phyloP scores from a whole-genome alignment of 208 protist species.

The Acanthamoeba healyi region DNA sequence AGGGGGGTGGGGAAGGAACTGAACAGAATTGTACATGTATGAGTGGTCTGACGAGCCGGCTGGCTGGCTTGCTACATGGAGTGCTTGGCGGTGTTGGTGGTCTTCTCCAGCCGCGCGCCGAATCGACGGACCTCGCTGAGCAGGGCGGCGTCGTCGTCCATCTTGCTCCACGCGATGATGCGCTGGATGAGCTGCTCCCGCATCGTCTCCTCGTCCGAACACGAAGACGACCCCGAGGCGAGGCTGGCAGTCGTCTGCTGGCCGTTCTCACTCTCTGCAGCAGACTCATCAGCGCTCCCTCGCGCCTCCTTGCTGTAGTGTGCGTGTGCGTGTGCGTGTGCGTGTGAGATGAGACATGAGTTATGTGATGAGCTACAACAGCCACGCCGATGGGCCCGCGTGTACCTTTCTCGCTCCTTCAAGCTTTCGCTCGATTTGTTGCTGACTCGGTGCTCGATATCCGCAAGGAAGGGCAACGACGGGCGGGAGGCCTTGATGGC shows the following conservation, averaged over 20 bases:
- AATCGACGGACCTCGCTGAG: constrained; percentile 11
- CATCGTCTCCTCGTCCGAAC: constrained; percentile 20
- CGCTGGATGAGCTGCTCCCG: constrained; percentile 23
- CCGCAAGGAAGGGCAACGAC: constrained; percentile 45
- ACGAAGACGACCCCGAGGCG: not conserved
- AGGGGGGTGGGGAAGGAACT: too few species aligned
- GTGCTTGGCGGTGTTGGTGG: not conserved
- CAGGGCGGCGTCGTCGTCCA: constrained; percentile 28
- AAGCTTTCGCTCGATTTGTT: not conserved
- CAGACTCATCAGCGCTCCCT: too few species aligned
- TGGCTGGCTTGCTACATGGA: too few species aligned
- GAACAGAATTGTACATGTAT: too few species aligned
- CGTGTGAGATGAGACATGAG: too few species aligned
- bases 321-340: too few species aligned
- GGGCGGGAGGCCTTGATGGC: not conserved
- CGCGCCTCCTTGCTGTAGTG: too few species aligned
- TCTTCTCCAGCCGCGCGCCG: not conserved
- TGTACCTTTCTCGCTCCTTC: not conserved
- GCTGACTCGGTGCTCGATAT: constrained; percentile 36
- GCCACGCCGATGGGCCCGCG: not conserved
- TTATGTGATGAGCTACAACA: too few species aligned
- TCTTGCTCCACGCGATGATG: constrained; percentile 65
- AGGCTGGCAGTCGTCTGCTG: not conserved
- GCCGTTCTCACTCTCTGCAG: not conserved
- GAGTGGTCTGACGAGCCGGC: too few species aligned